A percentile compares a stretch with the other conserved stretches of the same genome.
Conservation (phyloP, 208 protist genomes). For the Trypanosoma caninum region DNA sequence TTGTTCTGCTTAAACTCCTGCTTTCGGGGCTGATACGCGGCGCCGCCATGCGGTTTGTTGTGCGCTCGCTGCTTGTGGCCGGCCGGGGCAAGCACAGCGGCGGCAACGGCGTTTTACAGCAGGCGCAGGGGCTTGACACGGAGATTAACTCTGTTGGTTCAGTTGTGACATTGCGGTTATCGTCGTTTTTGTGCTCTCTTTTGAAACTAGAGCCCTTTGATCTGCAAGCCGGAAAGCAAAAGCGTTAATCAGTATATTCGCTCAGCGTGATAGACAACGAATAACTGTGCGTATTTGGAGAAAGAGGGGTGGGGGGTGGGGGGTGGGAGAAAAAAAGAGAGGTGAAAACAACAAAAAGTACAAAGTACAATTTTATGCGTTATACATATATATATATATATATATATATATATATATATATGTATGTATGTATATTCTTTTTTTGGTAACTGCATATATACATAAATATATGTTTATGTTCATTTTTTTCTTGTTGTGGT, state of each 20-base stretch:
- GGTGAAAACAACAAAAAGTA: too few species aligned
- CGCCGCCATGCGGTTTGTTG: constrained; percentile 28
- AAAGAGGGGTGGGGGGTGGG: too few species aligned
- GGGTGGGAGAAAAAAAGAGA: too few species aligned
- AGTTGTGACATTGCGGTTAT: constrained; percentile 19
- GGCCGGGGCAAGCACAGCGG: background rate
- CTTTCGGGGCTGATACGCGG: constrained; percentile 25
- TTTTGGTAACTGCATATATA: too few species aligned
- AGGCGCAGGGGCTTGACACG: background rate
- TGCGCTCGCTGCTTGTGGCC: constrained; percentile 24
- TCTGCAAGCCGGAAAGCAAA: constrained; percentile 30
- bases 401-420: background rate
- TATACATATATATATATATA: constrained; percentile 7
- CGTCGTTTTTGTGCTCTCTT: constrained; percentile 34
- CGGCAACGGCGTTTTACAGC: constrained; percentile 14
- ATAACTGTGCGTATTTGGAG: too few species aligned
- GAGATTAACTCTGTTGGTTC: background rate
- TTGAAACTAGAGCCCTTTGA: constrained; percentile 32
- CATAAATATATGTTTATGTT: too few species aligned
- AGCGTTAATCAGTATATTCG: constrained; percentile 9
- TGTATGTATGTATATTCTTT: background rate
- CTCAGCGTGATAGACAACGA: too few species aligned
- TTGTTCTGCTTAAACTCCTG: constrained; percentile 31
- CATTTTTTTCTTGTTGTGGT: too few species aligned
- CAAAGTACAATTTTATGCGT: too few species aligned